Evolutionary conservation across 2,329 filamentous ascomycete genomes (phyloP).

Genomic region (Aspergillus calidoustus): DNA sequence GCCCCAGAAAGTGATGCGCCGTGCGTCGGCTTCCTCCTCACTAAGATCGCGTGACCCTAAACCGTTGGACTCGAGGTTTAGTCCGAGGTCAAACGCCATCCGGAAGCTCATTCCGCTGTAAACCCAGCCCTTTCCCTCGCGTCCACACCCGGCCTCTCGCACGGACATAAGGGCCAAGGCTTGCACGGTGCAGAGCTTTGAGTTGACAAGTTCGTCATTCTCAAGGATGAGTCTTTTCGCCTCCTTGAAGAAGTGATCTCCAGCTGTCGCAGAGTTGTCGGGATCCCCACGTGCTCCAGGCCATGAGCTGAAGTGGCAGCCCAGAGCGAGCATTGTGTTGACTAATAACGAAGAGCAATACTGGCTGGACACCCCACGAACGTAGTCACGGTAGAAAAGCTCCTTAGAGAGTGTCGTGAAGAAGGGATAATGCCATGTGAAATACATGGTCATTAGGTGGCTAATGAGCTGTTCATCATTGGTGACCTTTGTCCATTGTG

Average conservation of each 20-base stretch:
- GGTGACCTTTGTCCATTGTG: slow-evolving; percentile 87
- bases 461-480: slow-evolving; percentile 76
- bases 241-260: slow-evolving; percentile 94
- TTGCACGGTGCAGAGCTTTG: slow-evolving; percentile 86
- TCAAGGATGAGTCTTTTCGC: slow-evolving; percentile 88
- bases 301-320: slow-evolving; percentile 87
- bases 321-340: slow-evolving; percentile 90
- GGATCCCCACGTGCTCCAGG: slow-evolving; percentile 71
- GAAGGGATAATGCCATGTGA: slow-evolving; percentile 96
- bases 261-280: slow-evolving; percentile 81
- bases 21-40: slow-evolving; percentile 85
- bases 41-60: slow-evolving; percentile 67
- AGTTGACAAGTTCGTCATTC: slow-evolving; percentile 90
- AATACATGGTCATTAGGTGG: slow-evolving; percentile 96
- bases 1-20: slow-evolving; percentile 94
- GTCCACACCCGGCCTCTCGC: slow-evolving; percentile 88
- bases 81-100: slow-evolving; percentile 92
- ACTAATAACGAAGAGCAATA: slow-evolving; percentile 91
- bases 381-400: slow-evolving; percentile 85
- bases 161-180: slow-evolving; percentile 95
- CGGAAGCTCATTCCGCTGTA: slow-evolving; percentile 98
- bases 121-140: slow-evolving; percentile 96
- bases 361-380: slow-evolving; percentile 68
- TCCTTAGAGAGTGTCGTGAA: slow-evolving; percentile 88
- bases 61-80: slow-evolving; percentile 80